Base-by-base conservation (phyloP, 1,284 basidiomycete species). In the Hymenochaete sp. region DNA sequence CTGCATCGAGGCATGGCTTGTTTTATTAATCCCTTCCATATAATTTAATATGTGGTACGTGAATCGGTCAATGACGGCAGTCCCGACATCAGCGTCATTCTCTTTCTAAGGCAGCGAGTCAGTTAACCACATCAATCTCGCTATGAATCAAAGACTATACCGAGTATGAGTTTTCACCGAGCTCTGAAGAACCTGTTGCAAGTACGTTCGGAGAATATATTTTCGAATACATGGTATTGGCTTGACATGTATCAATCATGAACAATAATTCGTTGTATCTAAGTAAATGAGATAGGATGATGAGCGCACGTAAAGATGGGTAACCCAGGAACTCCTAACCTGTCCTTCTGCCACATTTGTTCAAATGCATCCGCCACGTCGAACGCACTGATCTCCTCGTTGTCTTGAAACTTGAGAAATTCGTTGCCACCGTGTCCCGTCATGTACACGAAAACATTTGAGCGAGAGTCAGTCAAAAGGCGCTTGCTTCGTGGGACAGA, bases 171-270 rank as follows among this genome's bases (percentile, higher is more conserved):
- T 86, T 97, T 63, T 98, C 85, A 29, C 77, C 86, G n/a, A 95
- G 71, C 41, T 75, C 65, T 5, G 90, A 89, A 0, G 89, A 93
- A 0, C 93, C 96, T 0, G 92, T 93, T 0, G 95, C 93, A 5
- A 98, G 76, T 36, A 98, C 85, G 57, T 97, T 93, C 0, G 95
- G 93, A 1, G 90, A 93, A 65, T 98, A 97, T 56, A 98, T 82
- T 57, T 92, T 87, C 36, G 85, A 82, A 59, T 90, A 96, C 81
- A 98, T 85, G 0, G 91, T 92, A 59, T 93, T 96, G 19, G 95
- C 96, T 64, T 98, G 93, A 58, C 96, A 98, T 0, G 95, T 98
- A 61, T 99, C 95, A 53, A 96, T 84, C 87, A 98, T 96, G 70
- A 97, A 97, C 57, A 98, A 77, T 31, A 99, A 81, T 62, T 95